Base-by-base conservation (phyloP, 1,284 basidiomycete species). In the Cryptococcus depauperatus region DNA sequence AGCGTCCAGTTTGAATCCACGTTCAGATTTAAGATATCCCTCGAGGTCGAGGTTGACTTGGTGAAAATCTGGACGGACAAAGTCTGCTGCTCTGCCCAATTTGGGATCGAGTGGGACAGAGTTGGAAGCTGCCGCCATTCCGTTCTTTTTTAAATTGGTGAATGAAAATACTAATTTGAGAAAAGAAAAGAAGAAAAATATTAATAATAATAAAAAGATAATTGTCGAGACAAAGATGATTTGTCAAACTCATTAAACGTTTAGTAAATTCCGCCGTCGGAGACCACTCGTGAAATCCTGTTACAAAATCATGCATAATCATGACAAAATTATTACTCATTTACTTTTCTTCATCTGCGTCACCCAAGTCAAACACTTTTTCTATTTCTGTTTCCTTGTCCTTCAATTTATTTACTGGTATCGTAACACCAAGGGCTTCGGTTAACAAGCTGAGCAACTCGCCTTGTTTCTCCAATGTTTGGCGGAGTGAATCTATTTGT, bases 11-110 rank as follows among this genome's bases (percentile, higher is more conserved):
- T 92, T 93, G 64, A 96, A 72, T 16, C 81, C 79, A 27, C 91
- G 78, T 42, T 91, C 83, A 38, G 77, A 75, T 71, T 97, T 97
- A 58, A 93, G 77, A 66, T 81, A 88, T 6, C 73, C 63, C 69
- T 98, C 93, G 50, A 88, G 82, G 43, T 78, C 75, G 52, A 96
- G 84, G 64, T 86, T 89, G 61, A 89, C 85, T 66, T 97, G 92
- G 66, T 92, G 86, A 62, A 95, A 93, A 62, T 93, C 88, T 5
- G 88, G 87, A 52, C 82, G 74, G 38, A 93, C 76, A 51, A 88
- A 76, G 70, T 92, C 88, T 60, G 63, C 58, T 16, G 62, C 59
- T 34, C 59, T 49, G 11, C 65, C 65, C 6, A 68, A 52, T 28
- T 50, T 47, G 18, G 56, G 51, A 16, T 51, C 48, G 29, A 51